These are phyloP conservation scores for Calonectria fujianensis DNA, from an alignment of 2,329 filamentous ascomycete species.

Conservation along the genomic window DNA sequence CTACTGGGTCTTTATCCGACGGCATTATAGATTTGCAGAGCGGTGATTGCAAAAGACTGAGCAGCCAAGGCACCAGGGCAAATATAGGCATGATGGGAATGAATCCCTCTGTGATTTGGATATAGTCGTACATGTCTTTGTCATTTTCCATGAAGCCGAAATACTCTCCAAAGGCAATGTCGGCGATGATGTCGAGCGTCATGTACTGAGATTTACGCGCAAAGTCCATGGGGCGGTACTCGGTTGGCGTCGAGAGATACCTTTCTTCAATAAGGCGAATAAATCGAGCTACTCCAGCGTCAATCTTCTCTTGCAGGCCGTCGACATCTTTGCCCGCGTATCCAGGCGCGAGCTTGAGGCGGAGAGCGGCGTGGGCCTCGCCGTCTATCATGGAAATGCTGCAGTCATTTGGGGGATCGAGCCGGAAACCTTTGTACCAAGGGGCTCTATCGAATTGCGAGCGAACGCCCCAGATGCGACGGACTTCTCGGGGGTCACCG, in stretches of 20 bases:
- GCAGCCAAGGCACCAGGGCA: constrained; percentile 32
- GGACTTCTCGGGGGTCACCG: constrained; percentile 28
- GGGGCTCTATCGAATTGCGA: constrained; percentile 27
- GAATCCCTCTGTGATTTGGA: constrained; percentile 10
- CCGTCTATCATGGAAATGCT: constrained; percentile 27
- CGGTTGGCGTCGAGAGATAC: constrained; percentile 22
- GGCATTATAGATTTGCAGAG: constrained; percentile 33
- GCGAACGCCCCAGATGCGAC: constrained; percentile 33
- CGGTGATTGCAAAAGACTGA: constrained; percentile 27
- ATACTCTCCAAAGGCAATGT: constrained; percentile 30
- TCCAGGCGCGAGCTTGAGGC: constrained; percentile 30
- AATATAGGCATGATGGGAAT: constrained; percentile 30
- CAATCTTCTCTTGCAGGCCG: constrained; percentile 26
- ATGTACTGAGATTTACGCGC: constrained; percentile 27
- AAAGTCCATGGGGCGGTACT: constrained; percentile 28
- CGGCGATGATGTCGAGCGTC: constrained; percentile 34
- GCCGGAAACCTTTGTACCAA: constrained; percentile 34
- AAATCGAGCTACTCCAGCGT: constrained; percentile 13
- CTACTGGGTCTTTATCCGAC: constrained; percentile 33
- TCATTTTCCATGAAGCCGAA: constrained; percentile 39
- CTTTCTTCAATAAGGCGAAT: constrained; percentile 31
- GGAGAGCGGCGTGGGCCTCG: constrained; percentile 13
- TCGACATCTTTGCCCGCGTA: constrained; percentile 28
- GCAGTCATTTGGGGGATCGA: constrained; percentile 33
- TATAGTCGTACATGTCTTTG: constrained; percentile 26